Base-by-base conservation (phyloP, 805 yeast species). In the Saturnispora halmiae region DNA sequence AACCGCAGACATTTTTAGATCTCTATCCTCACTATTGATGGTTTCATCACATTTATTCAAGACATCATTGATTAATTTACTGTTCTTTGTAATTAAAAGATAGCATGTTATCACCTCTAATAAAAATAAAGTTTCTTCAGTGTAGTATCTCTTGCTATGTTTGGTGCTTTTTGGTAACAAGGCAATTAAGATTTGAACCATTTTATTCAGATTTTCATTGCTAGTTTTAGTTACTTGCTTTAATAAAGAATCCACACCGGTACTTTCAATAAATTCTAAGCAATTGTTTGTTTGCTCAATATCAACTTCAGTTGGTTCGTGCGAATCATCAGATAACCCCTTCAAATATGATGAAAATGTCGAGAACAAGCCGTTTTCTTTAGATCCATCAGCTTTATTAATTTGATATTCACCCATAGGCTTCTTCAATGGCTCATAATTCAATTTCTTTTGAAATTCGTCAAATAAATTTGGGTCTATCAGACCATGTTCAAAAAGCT, bases 271-370 rank as follows among this genome's bases (percentile, higher is more conserved):
- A 56, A 96, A 90, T 49, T 88, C 95, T 32, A 81, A 63, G 0
- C 96, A 82, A 4, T 86, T 79, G 11, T 82, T 59, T 0, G 97
- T 84, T 4, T 84, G 73, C 47, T 87, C 95, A 37, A 92, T 80
- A 51, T 90, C 96, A 53, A 85, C 95, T 42, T 84, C 94, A 2
- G 94, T 75, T 10, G 99, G 99, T 58, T 90, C 97, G 1, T 82
- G 79, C 3, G 83, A 77, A 40, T 85, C 94, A 52, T 87, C 96
- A 1, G 81, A 68, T 43, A 79, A 74, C 15, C 96, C 92, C 47
- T 92, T 84, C 60, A 92, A 72, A 53, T 87, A 90, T 0, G 95
- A 85, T 1, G 96, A 87, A 51, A 92, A 79, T 0, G 97, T 83
- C 1, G 95, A 83, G 41, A 92, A 73, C n/a, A 92, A 55, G 2